phyloP scores from a whole-genome alignment of 2,329 filamentous ascomycete species.

The Dactylellina haptotyla region DNA sequence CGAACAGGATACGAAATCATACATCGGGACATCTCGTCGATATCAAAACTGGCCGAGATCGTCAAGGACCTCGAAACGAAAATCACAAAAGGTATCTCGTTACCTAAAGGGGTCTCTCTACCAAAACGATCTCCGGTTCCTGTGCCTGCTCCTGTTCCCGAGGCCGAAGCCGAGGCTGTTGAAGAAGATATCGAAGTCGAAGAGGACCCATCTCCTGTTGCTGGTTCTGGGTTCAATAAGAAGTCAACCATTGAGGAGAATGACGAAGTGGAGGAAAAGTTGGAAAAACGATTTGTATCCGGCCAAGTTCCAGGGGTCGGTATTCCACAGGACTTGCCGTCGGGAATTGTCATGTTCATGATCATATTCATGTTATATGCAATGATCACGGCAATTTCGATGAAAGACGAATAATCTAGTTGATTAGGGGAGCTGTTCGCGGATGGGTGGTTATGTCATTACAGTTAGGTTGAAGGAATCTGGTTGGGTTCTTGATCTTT shows the following conservation, averaged over 20 bases:
- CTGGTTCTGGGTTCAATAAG: constrained; percentile 47
- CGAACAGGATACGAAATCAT: constrained; percentile 8
- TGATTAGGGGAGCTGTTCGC: neutral
- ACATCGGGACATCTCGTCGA: constrained; percentile 23
- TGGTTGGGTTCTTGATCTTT: constrained; percentile 5
- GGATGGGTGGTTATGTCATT: neutral
- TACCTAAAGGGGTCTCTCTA: constrained; percentile 9
- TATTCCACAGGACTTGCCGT: constrained; percentile 38
- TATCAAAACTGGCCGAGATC: constrained; percentile 17
- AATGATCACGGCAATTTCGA: constrained; percentile 50
- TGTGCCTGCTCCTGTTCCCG: neutral
- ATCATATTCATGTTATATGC: constrained; percentile 50
- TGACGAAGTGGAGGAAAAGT: constrained; percentile 17
- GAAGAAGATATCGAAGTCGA: constrained; percentile 8
- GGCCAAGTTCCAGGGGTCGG: constrained; percentile 32
- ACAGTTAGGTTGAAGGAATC: neutral
- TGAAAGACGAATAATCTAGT: constrained; percentile 29
- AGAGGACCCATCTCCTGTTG: constrained; percentile 27
- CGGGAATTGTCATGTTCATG: constrained; percentile 49
- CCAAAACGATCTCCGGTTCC: constrained; percentile 20
- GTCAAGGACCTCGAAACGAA: constrained; percentile 8
- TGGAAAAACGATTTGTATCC: constrained; percentile 3
- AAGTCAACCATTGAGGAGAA: constrained; percentile 23
- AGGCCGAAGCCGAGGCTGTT: neutral
- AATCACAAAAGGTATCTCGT: constrained; percentile 4